Evolutionary conservation across 768 basidiomycete genomes (phyloP), one percentile per base, ranked within the genome.

Genomic region (Boletus barrowsii): DNA sequence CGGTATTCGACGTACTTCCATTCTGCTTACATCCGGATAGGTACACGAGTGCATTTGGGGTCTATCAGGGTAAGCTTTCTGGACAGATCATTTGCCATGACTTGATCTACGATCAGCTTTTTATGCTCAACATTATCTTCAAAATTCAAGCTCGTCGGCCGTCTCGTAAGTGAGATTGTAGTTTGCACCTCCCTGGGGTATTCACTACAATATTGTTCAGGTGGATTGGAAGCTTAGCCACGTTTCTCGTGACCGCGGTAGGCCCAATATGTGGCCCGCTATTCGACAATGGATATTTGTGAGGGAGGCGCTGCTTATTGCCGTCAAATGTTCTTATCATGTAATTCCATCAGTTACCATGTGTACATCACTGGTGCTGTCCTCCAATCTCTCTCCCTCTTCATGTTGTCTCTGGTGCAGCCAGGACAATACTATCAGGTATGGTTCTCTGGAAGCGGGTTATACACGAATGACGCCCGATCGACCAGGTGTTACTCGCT

Each of bases 341-440:
- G 15, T 35, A 35, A 36, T 24, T 2, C 18, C n/a, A 10, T 7
- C 30, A 64, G 63, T 33, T 15, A 64, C 13, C 57, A 55, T 11
- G 53, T 65, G 29, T 55, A 49, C 29, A 63, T 70, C 35, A 41
- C 49, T 8, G 72, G 69, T 9, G 59, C 68, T n/a, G 15, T 67
- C 11, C 53, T 69, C 6, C 59, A 67, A 36, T 60, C 65, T 17
- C 47, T 73, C 8, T 63, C 71, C 1, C 48, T 72, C 20, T 77
- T 77, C 51, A 72, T 75, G 71, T 47, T 76, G 9, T 76, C 75
- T 17, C 49, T 73, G 18, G 66, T 64, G 7, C 59, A 69, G 24
- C 68, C 73, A 32, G 70, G 69, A 10, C 56, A 67, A 24, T 72
- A 71, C 30, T 73, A 74, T 30, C 70, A 75, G 61, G 74, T 72